Percentiles rank a stretch among this genome's conserved stretches.
phyloP scores from a whole-genome alignment of 2,329 filamentous ascomycete genomes.

The Cercospora beticola region DNA sequence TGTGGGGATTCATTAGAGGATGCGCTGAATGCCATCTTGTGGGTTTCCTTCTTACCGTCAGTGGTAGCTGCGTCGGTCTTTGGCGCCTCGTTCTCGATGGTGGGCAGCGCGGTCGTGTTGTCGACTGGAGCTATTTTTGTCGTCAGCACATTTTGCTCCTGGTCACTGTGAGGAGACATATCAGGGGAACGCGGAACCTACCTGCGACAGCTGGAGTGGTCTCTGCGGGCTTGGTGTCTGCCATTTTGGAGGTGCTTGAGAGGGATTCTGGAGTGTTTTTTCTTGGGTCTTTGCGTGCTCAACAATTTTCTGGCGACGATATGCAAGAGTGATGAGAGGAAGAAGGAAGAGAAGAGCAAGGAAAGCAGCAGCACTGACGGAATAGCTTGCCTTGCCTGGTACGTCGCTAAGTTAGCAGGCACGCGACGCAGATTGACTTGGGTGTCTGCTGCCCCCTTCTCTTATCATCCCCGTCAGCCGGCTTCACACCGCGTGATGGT shows the following conservation, averaged over 20 bases:
- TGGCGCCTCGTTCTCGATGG: constrained; percentile 3
- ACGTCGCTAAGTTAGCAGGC: constrained; percentile 2
- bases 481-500: constrained; percentile 7
- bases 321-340: background rate
- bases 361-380: constrained; percentile 1
- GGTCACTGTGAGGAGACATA: background rate
- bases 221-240: constrained; percentile 4
- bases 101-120: background rate
- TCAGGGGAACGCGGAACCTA: background rate
- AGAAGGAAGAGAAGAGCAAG: background rate
- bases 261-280: background rate
- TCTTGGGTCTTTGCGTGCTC: background rate
- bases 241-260: background rate
- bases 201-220: background rate
- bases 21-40: background rate
- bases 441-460: background rate
- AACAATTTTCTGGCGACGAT: background rate
- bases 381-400: constrained; percentile 4
- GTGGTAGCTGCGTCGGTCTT: background rate
- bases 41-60: constrained; percentile 4
- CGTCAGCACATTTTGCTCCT: background rate
- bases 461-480: constrained; percentile 11
- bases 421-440: constrained; percentile 10
- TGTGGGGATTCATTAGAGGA: background rate
- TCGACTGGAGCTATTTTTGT: background rate